Percentiles rank a stretch among this genome's conserved stretches.
Evolutionary conservation across 495 filamentous ascomycete genomes (phyloP).

Genomic region (Aspergillus haitiensis): DNA sequence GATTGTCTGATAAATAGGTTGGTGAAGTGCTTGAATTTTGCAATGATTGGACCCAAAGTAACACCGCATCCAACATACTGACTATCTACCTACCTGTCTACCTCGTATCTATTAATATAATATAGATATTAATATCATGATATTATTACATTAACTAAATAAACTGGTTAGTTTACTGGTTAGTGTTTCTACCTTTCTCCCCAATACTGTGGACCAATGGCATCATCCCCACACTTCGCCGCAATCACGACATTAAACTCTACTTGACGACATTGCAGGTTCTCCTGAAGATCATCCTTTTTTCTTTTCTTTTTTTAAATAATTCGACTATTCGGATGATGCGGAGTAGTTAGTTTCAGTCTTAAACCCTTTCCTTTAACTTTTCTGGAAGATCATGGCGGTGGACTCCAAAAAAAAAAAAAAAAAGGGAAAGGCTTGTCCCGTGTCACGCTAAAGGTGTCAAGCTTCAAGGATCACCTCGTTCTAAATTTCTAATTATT

Average conservation of each 20-base stretch:
- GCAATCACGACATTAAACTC: slow-evolving; percentile 14
- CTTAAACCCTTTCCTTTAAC: too few relatives aligned
- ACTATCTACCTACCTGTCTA: too few relatives aligned
- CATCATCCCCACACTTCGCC: slow-evolving; percentile 20
- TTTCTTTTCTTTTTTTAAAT: too few relatives aligned
- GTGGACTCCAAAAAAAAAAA: too few relatives aligned
- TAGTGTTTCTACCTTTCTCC: neutral
- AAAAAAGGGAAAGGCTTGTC: neutral
- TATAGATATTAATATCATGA: neutral
- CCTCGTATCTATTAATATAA: neutral
- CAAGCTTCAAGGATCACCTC: neutral
- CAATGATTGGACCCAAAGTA: too few relatives aligned
- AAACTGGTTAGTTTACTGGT: too few relatives aligned
- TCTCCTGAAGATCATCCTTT: slow-evolving; percentile 24
- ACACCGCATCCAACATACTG: too few relatives aligned
- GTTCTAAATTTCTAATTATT: too few relatives aligned
- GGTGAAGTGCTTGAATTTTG: too few relatives aligned
- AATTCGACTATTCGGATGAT: too few relatives aligned
- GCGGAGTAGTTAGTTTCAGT: too few relatives aligned
- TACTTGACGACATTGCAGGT: neutral
- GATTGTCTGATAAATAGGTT: too few relatives aligned
- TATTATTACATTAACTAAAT: neutral
- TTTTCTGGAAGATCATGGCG: slow-evolving; percentile 4
- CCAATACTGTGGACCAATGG: slow-evolving; percentile 27
- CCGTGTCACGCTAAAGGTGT: neutral